Evolutionary conservation across 1,139 yeast species (phyloP).

Genomic region (Eremothecium sinecaudum): DNA sequence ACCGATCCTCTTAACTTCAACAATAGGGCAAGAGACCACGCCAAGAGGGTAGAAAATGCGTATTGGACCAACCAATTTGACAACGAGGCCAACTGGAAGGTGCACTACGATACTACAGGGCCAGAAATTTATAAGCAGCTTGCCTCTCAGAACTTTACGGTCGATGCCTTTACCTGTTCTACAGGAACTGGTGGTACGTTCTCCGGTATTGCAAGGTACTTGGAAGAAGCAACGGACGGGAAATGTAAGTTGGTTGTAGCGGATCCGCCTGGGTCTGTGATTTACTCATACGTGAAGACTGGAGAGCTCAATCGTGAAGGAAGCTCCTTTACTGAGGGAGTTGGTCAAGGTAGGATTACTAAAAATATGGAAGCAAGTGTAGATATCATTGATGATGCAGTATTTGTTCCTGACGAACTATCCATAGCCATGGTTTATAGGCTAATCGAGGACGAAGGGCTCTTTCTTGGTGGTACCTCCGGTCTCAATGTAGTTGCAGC

Average conservation of each 20-base stretch:
- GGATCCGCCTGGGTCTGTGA: constrained; percentile 88
- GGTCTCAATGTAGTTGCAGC: constrained; percentile 83
- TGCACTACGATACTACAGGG: constrained; percentile 86
- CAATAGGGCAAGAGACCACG: constrained; percentile 78
- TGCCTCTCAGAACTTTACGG: constrained; percentile 31
- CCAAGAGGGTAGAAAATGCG: constrained; percentile 62
- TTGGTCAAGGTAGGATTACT: constrained; percentile 91
- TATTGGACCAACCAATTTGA: constrained; percentile 92
- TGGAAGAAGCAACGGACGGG: constrained; percentile 55
- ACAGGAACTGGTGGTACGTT: constrained; percentile 91
- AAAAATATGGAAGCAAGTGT: constrained; percentile 68
- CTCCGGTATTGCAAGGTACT: constrained; percentile 70
- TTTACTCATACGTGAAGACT: constrained; percentile 65
- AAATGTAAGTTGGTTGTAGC: constrained; percentile 59
- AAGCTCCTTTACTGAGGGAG: constrained; percentile 85
- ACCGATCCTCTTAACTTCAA: constrained; percentile 76
- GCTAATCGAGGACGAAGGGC: constrained; percentile 79
- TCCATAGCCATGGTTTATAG: constrained; percentile 73
- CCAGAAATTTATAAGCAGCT: constrained; percentile 91
- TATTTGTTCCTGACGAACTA: constrained; percentile 62
- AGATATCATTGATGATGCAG: constrained; percentile 61
- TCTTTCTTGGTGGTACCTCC: constrained; percentile 83
- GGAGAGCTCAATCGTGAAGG: constrained; percentile 65
- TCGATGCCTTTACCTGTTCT: constrained; percentile 79
- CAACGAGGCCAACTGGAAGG: constrained; percentile 76